Evolutionary conservation across 306 rosid species (phyloP).

Genomic region (Cyamopsis tetragonoloba): DNA sequence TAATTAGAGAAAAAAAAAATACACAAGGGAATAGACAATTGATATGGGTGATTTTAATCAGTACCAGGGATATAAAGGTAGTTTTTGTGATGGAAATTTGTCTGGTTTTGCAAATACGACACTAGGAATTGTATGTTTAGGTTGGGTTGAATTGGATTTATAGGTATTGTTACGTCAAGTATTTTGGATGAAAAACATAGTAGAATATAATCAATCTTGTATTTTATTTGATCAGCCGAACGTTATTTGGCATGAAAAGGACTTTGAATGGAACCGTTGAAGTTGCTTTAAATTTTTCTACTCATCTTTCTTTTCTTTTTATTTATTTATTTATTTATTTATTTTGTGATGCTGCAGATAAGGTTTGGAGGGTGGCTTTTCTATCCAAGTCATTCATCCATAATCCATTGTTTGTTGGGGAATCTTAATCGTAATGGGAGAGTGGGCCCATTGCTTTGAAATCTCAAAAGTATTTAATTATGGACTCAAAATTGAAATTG

Average conservation of each 20-base stretch:
- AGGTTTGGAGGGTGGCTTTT: constrained; percentile 21
- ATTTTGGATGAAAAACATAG: not conserved
- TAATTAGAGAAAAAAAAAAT: no score
- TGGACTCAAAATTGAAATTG: not conserved
- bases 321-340: no score
- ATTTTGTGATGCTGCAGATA: constrained; percentile 11
- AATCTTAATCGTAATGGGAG: constrained; percentile 36
- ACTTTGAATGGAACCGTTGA: constrained; percentile 32
- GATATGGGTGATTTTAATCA: no score
- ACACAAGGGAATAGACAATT: no score
- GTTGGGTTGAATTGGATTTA: not conserved
- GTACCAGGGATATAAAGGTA: no score
- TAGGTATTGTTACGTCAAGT: not conserved
- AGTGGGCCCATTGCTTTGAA: constrained; percentile 41
- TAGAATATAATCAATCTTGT: not conserved
- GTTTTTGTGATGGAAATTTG: not conserved
- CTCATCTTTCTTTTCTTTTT: not conserved
- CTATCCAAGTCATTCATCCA: constrained; percentile 5
- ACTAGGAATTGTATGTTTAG: not conserved
- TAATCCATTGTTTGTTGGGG: no score
- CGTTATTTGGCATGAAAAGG: constrained; percentile 13
- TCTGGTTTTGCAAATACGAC: not conserved
- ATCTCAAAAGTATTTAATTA: not conserved
- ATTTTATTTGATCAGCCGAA: not conserved
- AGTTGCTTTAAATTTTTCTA: not conserved